Evolutionary conservation across 1,284 basidiomycete species (phyloP).

Genomic region (Exsudoporus floridanus): DNA sequence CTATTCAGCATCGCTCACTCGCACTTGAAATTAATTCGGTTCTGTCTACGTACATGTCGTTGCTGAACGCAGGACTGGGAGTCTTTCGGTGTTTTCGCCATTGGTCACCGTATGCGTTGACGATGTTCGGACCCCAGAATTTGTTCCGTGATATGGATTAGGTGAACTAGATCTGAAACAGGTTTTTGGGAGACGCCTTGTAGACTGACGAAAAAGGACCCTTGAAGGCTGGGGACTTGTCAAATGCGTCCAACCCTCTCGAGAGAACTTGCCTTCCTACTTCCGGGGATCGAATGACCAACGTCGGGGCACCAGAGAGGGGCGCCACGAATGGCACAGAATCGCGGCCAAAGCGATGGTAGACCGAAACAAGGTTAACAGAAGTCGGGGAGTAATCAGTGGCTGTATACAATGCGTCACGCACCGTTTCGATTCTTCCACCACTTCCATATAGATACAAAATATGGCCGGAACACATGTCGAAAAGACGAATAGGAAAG

Average conservation of each 20-base stretch:
- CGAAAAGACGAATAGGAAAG: background rate
- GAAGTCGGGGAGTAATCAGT: too few species aligned
- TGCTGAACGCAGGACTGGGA: background rate
- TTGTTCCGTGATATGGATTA: background rate
- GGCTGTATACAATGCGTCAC: background rate
- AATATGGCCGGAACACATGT: background rate
- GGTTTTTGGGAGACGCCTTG: background rate
- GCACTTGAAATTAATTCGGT: background rate
- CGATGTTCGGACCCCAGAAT: conserved; percentile 1
- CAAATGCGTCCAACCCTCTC: background rate
- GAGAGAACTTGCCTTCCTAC: background rate
- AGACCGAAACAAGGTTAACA: background rate
- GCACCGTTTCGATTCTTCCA: background rate
- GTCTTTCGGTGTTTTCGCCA: conserved; percentile 2
- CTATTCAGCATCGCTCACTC: background rate
- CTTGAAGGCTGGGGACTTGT: background rate
- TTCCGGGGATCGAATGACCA: background rate
- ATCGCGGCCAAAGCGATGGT: background rate
- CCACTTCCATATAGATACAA: background rate
- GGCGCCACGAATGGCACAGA: conserved; percentile 1
- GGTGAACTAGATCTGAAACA: background rate
- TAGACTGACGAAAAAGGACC: conserved; percentile 1
- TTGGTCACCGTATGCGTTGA: background rate
- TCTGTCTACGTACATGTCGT: background rate
- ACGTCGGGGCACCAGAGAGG: background rate